Evolutionary conservation across 176 grass and related monocot species (phyloP), one percentile per base, ranked within the genome.

Genomic region (Musa schizocarpa): DNA sequence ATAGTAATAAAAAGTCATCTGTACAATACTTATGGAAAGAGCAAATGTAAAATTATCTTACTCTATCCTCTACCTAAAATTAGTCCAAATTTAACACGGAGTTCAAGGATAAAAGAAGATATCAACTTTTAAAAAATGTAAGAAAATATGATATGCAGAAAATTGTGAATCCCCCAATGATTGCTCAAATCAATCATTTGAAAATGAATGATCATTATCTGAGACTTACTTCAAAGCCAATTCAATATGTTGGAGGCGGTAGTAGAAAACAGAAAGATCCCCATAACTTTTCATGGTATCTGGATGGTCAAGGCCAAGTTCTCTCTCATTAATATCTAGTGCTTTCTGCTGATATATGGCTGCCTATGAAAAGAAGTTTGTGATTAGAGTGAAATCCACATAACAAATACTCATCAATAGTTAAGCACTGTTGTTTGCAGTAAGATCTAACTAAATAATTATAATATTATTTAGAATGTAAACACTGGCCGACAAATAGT

Each of bases 231-330:
- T 99, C 8, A 99, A 82, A 81, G 96, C 96, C 88, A 95, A 89
- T 82, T 99, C 96, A 65, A 92, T 99, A 69, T 99, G 96, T 84
- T 95, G 96, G 52, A 99, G 96, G 43, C 96, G 88, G 74, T 99
- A 99, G 85, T 99, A 99, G 83, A 99, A 99, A 52, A 99, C 96
- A 81, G 96, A 99, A 78, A 99, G 90, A 81, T 99, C 96, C 2
- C 96, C 96, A 65, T 99, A 99, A 81, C 96, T 89, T 82, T 99
- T 99, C 91, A 95, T 99, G 20, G 96, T 99, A 79, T 99, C 96
- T 0, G 96, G 91, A 94, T 99, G 96, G 75, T 99, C 96, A 82
- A 99, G 90, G 69, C 96, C 96, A 55, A 99, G 84, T 65, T 99
- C 96, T 74, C 96, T 89, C 81, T 99, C 96, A 82, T 99, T 94